Base-by-base conservation (phyloP, 148 eudicot species). In the Silene latifolia region DNA sequence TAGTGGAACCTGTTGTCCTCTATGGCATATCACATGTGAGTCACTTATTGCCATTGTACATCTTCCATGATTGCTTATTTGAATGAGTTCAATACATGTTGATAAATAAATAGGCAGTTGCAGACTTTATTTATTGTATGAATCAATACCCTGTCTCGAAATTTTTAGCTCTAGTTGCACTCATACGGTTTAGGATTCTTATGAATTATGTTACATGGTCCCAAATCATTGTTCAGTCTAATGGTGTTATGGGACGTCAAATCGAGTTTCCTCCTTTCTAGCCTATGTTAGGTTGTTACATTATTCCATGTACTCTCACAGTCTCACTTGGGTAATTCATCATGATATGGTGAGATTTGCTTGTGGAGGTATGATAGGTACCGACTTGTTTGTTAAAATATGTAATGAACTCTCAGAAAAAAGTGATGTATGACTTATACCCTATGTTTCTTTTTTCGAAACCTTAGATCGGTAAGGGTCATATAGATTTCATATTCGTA, bases 21-120 rank as follows among this genome's bases (percentile, higher is more conserved):
- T 64, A 54, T 56, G 64, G 71, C 58, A 72, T 67, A 68, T 76
- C 75, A 66, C 77, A 82, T 83, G 85, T 80, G 87, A 82, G 88
- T 85, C 74, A 76, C 81, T 82, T 74, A 66, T 78, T 76, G 63
- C 76, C 42, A 58, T 39, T 82, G 61, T 73, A 73, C 74, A 79
- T 76, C 82, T 76, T 81, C 72, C 63, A 74, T 79, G 66, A 76
- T 73, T 78, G 48, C 77, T 74, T 46, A 29, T 67, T 74, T 79
- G 81, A 74, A 67, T 65, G 20, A 69, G 53, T 8, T 70, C 44
- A 51, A 13, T 27, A 47, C 46, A 63, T 53, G 59, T 66, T 66
- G 53, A 15, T 84, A 46, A 65, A 68, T 76, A 72, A 25, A 27
- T 75, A 61, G 77, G 77, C 75, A 68, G 82, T 78, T 67, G 75